Conservation (phyloP, 192 early-diverging fungal species). For the Entomortierella lignicola region DNA sequence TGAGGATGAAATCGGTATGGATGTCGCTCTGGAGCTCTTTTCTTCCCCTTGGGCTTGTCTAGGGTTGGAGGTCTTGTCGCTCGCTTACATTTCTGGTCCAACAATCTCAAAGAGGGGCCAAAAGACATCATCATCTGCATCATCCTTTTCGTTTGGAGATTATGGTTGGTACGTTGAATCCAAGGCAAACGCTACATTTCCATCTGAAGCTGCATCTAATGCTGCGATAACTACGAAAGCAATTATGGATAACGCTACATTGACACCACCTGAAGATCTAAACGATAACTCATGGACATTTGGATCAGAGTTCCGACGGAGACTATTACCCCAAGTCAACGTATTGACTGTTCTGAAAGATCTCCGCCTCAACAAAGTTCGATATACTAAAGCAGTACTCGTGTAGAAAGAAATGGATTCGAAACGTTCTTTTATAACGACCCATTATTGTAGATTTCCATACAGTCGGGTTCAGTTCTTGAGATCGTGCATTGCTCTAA, state of each 20-base stretch:
- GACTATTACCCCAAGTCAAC: conserved; percentile 23
- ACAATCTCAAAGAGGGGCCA: no score
- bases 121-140: no score
- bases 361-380: conserved; percentile 35
- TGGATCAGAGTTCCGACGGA: conserved; percentile 28
- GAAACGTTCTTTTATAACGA: neutral
- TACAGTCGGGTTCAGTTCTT: no score
- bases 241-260: neutral
- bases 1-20: no score
- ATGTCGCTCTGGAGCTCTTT: no score
- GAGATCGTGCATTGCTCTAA: no score
- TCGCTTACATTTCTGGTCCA: no score
- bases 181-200: neutral
- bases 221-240: neutral
- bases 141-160: no score
- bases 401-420: neutral
- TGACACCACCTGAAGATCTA: neutral
- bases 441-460: neutral
- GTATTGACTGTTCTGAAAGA: conserved; percentile 18
- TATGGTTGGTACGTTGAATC: conserved; percentile 24
- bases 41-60: no score
- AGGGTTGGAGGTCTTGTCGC: no score
- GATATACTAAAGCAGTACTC: conserved; percentile 4
- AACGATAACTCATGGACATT: conserved; percentile 28
- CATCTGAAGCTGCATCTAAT: neutral